Evolutionary conservation across 129 eudicot genomes (phyloP).

Genomic region (Mikania micrantha): DNA sequence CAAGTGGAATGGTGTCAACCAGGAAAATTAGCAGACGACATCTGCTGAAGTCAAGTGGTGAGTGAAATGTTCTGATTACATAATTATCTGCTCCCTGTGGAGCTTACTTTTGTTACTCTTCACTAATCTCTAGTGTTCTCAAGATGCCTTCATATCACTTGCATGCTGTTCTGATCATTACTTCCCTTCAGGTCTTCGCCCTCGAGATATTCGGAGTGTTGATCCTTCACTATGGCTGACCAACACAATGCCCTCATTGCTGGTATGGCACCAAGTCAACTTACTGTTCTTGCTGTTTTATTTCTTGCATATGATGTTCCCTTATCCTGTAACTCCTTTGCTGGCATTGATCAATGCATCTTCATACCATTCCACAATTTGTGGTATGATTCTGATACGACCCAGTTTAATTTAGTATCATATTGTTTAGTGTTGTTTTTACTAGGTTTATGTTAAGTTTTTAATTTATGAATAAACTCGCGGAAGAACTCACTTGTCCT

Average conservation of each 20-base stretch:
- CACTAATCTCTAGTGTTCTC: neutral
- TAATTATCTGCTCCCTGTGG: neutral
- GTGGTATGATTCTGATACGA: neutral
- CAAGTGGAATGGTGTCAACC: constrained; percentile 74
- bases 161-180: neutral
- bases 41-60: constrained; percentile 91
- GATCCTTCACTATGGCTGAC: constrained; percentile 99
- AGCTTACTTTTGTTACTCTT: neutral
- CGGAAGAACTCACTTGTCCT: neutral
- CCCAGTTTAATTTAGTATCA: neutral
- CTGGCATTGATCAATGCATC: neutral
- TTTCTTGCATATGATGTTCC: constrained; percentile 2
- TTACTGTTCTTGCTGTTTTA: neutral
- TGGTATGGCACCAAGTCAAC: constrained; percentile 47
- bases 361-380: constrained; percentile 1
- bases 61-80: constrained; percentile 18
- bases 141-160: neutral
- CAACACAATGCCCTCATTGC: constrained; percentile 86
- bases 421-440: neutral
- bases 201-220: constrained; percentile 94
- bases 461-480: neutral
- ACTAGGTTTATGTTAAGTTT: neutral
- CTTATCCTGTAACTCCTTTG: neutral
- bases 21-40: constrained; percentile 74
- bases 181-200: constrained; percentile 71